Base-by-base conservation (phyloP, 257 asterid species). In the Solanum chmielewskii region DNA sequence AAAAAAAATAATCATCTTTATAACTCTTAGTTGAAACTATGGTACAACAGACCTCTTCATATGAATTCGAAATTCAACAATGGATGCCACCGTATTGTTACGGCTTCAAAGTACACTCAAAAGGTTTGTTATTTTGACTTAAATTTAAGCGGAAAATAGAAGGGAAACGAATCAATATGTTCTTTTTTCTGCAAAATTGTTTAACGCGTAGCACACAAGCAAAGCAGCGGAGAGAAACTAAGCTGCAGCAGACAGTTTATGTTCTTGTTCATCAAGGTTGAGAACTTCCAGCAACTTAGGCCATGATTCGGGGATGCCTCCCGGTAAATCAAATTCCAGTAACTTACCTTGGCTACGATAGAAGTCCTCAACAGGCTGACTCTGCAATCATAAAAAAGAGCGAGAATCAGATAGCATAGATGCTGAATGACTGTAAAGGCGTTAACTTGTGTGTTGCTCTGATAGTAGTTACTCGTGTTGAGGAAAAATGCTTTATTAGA, bases 251-350 rank as follows among this genome's bases (percentile, higher is more conserved):
- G 97, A 93, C 86, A 86, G 94, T 88, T 92, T 92, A 86, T 91
- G 94, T 56, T 94, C 99, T 21, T 91, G 96, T 87, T 94, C 98
- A 39, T 94, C 98, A 9, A 97, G 98, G 90, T 93, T 94, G 66
- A 95, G 93, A 62, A 90, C 98, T 91, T 95, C 99, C 84, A 97
- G 88, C 93, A 97, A 91, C 87, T 94, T 97, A 1, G 99, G 98
- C 99, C 95, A 95, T 1, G 99, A 92, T 90, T 94, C 99, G 2
- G 95, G 97, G 88, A 97, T 94, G 15, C 98, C 98, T 84, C 99
- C 98, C 0, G 99, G 99, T 87, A 96, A 91, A 86, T 92, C 93
- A 83, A 96, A 96, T 88, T 94, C 98, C 64, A 96, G 91, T 88
- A 96, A 87, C 88, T 94, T 95, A 78, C 98, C 98, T 89, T 90